Base-by-base conservation (phyloP, 164 flowering plant species). In the Akebia trifoliata region DNA sequence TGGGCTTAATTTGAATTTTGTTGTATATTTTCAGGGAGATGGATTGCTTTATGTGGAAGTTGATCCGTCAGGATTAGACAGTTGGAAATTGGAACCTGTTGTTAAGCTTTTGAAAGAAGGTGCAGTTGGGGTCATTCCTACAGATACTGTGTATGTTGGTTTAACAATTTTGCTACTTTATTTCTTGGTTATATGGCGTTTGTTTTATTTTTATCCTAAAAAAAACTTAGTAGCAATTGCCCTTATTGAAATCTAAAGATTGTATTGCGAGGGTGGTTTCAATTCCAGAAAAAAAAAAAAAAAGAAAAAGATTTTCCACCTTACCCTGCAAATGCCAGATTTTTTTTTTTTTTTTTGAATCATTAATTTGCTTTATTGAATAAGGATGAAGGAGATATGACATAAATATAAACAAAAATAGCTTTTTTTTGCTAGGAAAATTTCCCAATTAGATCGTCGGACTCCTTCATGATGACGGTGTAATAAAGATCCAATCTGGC, bases 121-220 rank as follows among this genome's bases (percentile, higher is more conserved):
- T 39, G 95, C 92, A 46, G 94, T 91, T n/a, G 96, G 92, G 28
- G 87, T 85, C 60, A 84, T 91, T 68, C 95, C 97, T 44, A 90
- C 97, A 1, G 97, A 90, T 49, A 90, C 95, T 12, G 78, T 84
- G 95, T 90, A 82, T 52, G 87, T 45, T 44, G 11, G 34, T 54
- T 21, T 32, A 5, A 29, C 6, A 36, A 21, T 61, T 25, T 36
- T 15, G 26, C 25, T 7, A 0, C 6, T 40, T 25, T 8, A 18
- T 50, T 49, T 14, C 15, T 11, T 35, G 21, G 18, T n/a, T n/a
- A n/a, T n/a, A n/a, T 43, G n/a, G n/a, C n/a, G 21, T 57, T 21
- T 36, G 36, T 25, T 50, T 35, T 2, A 34, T 17, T 4, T 1
- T 5, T 22, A 25, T 48, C 5, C 25, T 11, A 2, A 26, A 22